Conservation (phyloP, 257 asterid species). For the Nicotiana benthamiana region DNA sequence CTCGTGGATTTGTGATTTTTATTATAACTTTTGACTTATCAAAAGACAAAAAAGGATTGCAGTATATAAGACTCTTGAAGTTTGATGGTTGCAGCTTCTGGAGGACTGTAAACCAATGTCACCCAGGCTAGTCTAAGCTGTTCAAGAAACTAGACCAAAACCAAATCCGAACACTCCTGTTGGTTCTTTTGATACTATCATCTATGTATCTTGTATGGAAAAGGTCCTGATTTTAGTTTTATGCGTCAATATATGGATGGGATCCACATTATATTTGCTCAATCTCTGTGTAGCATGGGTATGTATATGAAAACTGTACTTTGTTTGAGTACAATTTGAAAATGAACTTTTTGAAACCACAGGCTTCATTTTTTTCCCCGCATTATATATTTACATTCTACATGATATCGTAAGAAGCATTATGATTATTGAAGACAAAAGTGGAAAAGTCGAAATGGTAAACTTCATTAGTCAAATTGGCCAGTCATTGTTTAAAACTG, state of each 20-base stretch:
- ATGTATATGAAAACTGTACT: background rate
- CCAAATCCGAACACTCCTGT: background rate
- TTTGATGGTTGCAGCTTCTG: background rate
- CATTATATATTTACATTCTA: too few species aligned
- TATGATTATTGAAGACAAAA: too few species aligned
- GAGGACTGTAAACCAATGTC: background rate
- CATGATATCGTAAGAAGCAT: too few species aligned
- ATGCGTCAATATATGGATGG: background rate
- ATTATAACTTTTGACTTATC: background rate
- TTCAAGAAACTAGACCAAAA: background rate
- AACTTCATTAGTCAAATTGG: too few species aligned
- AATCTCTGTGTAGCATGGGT: background rate
- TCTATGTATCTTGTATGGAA: background rate
- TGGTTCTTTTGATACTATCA: background rate
- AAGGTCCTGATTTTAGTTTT: background rate
- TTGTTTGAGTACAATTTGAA: too few species aligned
- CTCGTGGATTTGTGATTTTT: background rate
- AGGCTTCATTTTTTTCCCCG: too few species aligned
- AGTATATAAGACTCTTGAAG: background rate
- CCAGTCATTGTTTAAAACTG: too few species aligned
- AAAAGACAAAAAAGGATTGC: background rate
- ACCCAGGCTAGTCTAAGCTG: background rate
- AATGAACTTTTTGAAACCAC: too few species aligned
- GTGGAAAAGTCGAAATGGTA: too few species aligned
- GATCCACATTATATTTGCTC: background rate